phyloP scores from a whole-genome alignment of 192 early-diverging fungal species.

The Rhizophagus sp. region DNA sequence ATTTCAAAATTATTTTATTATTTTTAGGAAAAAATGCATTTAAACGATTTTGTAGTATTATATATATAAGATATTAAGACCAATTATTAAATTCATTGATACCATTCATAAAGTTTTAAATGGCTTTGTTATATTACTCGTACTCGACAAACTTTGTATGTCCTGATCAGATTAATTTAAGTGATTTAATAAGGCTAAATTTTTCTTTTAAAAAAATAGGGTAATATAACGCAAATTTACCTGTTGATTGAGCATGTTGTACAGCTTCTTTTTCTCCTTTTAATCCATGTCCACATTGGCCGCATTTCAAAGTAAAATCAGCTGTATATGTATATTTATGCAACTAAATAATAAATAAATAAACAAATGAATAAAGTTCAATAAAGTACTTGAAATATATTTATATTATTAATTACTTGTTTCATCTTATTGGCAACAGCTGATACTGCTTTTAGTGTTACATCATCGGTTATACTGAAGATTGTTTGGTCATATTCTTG shows the following conservation, averaged over 20 bases:
- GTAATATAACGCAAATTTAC: neutral
- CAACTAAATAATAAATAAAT: conserved; percentile 39
- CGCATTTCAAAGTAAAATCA: conserved; percentile 70
- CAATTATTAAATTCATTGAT: too few relatives aligned
- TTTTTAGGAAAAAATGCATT: too few relatives aligned
- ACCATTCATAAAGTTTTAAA: too few relatives aligned
- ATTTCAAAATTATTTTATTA: too few relatives aligned
- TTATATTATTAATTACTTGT: conserved; percentile 35
- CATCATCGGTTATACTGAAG: conserved; percentile 48
- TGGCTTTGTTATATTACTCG: too few relatives aligned
- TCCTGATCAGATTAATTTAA: too few relatives aligned
- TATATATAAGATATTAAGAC: too few relatives aligned
- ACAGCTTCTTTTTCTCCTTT: conserved; percentile 65
- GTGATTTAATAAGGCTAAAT: too few relatives aligned
- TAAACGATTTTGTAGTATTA: too few relatives aligned
- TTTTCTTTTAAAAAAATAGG: too few relatives aligned
- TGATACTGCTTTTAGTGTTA: conserved; percentile 38
- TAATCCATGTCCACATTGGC: conserved; percentile 55
- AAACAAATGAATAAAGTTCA: neutral
- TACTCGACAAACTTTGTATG: too few relatives aligned
- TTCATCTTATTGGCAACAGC: conserved; percentile 46
- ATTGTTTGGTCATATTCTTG: conserved; percentile 74
- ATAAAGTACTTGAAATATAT: neutral
- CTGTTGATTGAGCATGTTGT: conserved; percentile 55
- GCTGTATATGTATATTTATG: conserved; percentile 75